Base-by-base conservation (phyloP, 78 protist genomes). In the Dictyostelium discoideum region DNA sequence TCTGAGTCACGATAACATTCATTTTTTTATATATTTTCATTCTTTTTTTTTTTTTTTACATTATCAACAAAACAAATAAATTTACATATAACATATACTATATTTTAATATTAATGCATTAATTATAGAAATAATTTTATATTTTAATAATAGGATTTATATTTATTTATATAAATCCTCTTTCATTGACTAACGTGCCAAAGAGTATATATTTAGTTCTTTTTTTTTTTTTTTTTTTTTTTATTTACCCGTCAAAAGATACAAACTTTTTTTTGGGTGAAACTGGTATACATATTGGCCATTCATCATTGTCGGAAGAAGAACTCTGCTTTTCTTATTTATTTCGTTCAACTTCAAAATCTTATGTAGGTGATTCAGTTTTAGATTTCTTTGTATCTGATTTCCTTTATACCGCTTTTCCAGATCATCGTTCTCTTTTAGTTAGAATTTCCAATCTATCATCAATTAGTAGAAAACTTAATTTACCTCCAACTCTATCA, bases 351-450 rank as follows among this genome's bases (percentile, higher is more conserved):
- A 54, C 7, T 5, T 18, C 72, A 9, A 44, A 63, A 39, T 20
- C 26, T 13, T 85, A 65, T 67, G 48, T 93, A 2, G 96, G 96
- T 26, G 96, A 93, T 37, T 57, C 92, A 0, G 82, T 84, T n/a
- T 40, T 93, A 1, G 96, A 93, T 80, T 29, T 78, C 40, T 32
- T 80, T n/a, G 87, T 80, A 1, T 37, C 93, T 0, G 93, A 86
- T 32, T 93, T 42, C 54, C 84, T 93, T 37, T 93, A 32, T 24
- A 18, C 8, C 1, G n/a, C 29, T 37, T 93, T 86, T 39, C 96
- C 96, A 10, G 73, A 74, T 1, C 11, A 39, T 16, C 63, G 94
- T 26, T 72, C 94, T 22, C 60, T 14, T 37, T 74, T 85, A 40
- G 93, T 85, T 16, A 84, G 39, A 11, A 73, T 46, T 37, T 16